phyloP scores from a whole-genome alignment of 495 filamentous ascomycete genomes.

The Massariosphaeria phaeospora region DNA sequence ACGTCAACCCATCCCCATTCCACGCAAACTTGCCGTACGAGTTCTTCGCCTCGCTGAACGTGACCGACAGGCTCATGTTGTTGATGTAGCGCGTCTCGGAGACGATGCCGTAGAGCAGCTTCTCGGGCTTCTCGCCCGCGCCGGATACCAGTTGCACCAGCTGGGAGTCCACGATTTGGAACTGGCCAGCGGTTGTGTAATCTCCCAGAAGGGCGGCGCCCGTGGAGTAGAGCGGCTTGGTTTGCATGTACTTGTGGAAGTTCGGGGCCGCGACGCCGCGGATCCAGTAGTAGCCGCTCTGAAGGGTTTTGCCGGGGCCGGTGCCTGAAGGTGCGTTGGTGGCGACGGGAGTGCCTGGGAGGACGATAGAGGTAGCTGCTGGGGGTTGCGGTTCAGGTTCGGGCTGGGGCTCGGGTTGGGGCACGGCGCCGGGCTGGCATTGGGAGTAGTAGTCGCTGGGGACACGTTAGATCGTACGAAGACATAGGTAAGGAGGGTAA shows the following conservation, averaged over 20 bases:
- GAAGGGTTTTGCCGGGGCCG: conserved; percentile 45
- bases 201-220: conserved; percentile 50
- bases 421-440: conserved; percentile 33
- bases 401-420: conserved; percentile 19
- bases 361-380: conserved; percentile 7
- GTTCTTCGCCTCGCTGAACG: conserved; percentile 50
- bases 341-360: conserved; percentile 18
- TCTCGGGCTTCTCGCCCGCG: conserved; percentile 29
- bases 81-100: conserved; percentile 20
- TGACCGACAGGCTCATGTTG: conserved; percentile 35
- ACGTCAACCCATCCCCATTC: conserved; percentile 53
- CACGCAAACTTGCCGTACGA: conserved; percentile 55
- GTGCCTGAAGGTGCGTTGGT: conserved; percentile 29
- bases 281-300: conserved; percentile 55
- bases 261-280: conserved; percentile 56
- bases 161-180: conserved; percentile 52
- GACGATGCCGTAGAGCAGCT: conserved; percentile 43
- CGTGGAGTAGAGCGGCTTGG: conserved; percentile 45
- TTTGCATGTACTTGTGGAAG: conserved; percentile 62
- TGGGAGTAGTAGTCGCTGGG: conserved; percentile 38
- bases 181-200: conserved; percentile 56
- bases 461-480: neutral
- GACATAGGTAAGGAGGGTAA: neutral
- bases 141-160: conserved; percentile 46
- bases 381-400: conserved; percentile 13